These are phyloP conservation scores for Tetragonia tetragonoides DNA, from an alignment of 148 eudicot species.

Conservation along the genomic window DNA sequence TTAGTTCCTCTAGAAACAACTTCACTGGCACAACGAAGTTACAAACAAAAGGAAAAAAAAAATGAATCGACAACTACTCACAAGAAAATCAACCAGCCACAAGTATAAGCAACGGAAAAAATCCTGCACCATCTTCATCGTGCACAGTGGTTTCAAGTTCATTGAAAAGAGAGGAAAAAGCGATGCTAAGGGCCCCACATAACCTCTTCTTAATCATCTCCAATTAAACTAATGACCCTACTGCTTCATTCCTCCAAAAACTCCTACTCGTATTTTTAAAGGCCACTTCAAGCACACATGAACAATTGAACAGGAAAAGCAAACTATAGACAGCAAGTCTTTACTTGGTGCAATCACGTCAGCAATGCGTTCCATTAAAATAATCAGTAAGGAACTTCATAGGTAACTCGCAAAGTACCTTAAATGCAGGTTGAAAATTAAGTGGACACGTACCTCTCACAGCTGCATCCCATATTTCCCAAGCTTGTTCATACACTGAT, in stretches of 20 bases:
- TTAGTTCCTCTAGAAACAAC: background rate
- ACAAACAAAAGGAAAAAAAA: background rate
- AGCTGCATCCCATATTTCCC: conserved; percentile 17
- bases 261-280: background rate
- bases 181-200: background rate
- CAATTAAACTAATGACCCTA: background rate
- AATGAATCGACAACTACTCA: background rate
- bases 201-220: too few species aligned
- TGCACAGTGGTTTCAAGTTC: background rate
- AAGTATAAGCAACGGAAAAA: background rate
- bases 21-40: conserved; percentile 10
- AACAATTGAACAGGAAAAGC: background rate
- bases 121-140: conserved; percentile 10
- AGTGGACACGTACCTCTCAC: conserved; percentile 15
- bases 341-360: background rate
- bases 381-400: conserved; percentile 1
- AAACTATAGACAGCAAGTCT: background rate
- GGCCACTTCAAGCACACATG: background rate
- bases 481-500: background rate
- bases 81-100: conserved; percentile 7
- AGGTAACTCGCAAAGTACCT: background rate
- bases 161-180: background rate
- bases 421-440: conserved; percentile 7
- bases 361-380: conserved; percentile 4
- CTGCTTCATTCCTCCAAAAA: background rate